Evolutionary conservation across 805 yeast species (phyloP), one percentile per base, ranked within the genome.

Genomic region (Pichia nanzhaoensis): DNA sequence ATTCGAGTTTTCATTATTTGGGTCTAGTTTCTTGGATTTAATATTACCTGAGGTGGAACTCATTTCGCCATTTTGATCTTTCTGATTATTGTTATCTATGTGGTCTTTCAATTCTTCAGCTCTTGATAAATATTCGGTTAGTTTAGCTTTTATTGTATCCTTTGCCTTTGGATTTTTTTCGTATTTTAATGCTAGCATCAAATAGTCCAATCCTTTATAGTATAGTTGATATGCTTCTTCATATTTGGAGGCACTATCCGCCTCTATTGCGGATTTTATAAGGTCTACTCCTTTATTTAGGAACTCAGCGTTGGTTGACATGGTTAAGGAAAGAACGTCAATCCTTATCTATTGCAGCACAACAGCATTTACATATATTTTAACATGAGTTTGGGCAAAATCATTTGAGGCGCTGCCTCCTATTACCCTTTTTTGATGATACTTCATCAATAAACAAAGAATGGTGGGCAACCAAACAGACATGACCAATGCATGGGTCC

Each of bases 21-120:
- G 60, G 37, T 57, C 61, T 2, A 68, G 59, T 53, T 75, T 78
- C 55, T 70, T 74, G 3, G 75, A 73, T 62, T 75, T 77, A 2
- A 80, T 74, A 5, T 83, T 75, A 2, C 84, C 81, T 19, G 75
- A 73, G 7, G 77, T 65, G 4, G 80, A 71, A 40, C 76, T 74
- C 13, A 67, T 65, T 41, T 76, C 80, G 4, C 78, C 77, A 1
- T 74, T 66, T 51, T 68, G 78, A 44, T 63, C 60, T 17, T 64
- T 67, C 56, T 52, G 73, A 50, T 62, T 67, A 51, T 60, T 74
- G 50, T 80, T 82, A 51, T 87, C 95, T 46, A 93, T 69, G 61
- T 88, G 95, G 37, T 84, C 88, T 61, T 93, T 91, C 56, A 93
- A 70, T 61, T 88, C 95, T 66, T 93, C 99, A 0, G 99, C 99